Evolutionary conservation across 257 asterid genomes (phyloP).

Genomic region (Nicotiana attenuata): DNA sequence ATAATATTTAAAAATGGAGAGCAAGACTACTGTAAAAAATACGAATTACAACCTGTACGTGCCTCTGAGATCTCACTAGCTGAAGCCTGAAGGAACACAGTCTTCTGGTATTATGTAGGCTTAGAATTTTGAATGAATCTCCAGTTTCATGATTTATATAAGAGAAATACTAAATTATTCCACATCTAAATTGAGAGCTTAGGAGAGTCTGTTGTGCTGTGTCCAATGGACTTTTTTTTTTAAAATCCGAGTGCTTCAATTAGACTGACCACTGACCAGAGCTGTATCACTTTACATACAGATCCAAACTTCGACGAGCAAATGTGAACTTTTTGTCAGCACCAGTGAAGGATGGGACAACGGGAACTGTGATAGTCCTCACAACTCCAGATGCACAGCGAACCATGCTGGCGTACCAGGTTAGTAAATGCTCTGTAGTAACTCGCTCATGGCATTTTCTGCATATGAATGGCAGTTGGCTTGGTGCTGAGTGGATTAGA

Average conservation of each 20-base stretch:
- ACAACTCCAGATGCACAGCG: conserved; percentile 97
- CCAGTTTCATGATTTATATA: neutral
- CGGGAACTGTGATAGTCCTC: conserved; percentile 94
- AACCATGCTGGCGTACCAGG: conserved; percentile 98
- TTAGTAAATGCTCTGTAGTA: conserved; percentile 15
- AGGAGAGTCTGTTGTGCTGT: neutral
- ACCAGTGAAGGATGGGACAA: conserved; percentile 86
- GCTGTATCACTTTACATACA: conserved; percentile 16
- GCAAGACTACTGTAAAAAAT: neutral
- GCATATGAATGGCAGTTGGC: neutral
- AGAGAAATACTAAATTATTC: neutral
- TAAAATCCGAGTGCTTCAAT: neutral
- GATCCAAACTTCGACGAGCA: conserved; percentile 91
- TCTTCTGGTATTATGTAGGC: neutral
- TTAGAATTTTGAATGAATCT: neutral
- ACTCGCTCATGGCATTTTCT: neutral
- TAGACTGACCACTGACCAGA: conserved; percentile 7
- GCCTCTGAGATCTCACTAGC: neutral
- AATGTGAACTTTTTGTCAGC: conserved; percentile 82
- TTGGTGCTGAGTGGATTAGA: neutral
- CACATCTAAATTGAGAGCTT: neutral
- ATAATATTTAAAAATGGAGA: too few relatives aligned
- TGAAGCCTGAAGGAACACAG: neutral
- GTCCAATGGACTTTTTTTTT: neutral
- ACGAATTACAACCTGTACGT: neutral